Evolutionary conservation across 805 yeast genomes (phyloP).

Genomic region (Candida nemodendra): DNA sequence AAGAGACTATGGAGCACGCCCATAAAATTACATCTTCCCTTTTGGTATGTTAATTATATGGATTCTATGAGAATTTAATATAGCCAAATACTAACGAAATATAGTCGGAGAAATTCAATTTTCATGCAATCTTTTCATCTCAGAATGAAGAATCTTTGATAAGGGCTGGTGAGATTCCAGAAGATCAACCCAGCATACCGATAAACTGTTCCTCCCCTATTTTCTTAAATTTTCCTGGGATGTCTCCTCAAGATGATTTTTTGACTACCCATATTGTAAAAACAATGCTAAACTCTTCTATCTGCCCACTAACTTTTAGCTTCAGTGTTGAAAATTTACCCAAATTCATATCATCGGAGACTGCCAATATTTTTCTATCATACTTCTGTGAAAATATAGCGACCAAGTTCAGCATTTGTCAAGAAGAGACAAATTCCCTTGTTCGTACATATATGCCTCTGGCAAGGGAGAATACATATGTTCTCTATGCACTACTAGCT

Average conservation of each 20-base stretch:
- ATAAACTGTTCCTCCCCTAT: too few species aligned
- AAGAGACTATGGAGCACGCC: background rate
- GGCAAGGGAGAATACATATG: slow-evolving; percentile 6
- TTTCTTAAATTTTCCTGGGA: too few species aligned
- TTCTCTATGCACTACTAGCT: slow-evolving; percentile 6
- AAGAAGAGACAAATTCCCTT: slow-evolving; percentile 8
- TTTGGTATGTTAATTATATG: too few species aligned
- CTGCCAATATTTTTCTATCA: slow-evolving; percentile 3
- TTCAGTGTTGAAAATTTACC: slow-evolving; percentile 4
- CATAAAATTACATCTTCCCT: background rate
- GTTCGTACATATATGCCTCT: slow-evolving; percentile 9
- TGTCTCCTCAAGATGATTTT: too few species aligned
- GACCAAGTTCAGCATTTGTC: slow-evolving; percentile 6
- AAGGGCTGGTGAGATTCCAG: too few species aligned
- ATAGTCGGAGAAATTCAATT: background rate
- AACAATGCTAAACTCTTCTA: background rate
- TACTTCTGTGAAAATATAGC: slow-evolving; percentile 10
- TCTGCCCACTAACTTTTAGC: background rate
- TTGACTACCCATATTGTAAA: background rate
- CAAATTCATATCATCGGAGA: slow-evolving; percentile 5
- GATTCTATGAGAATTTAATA: too few species aligned
- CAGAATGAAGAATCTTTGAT: too few species aligned
- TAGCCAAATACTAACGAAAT: background rate
- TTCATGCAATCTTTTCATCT: too few species aligned
- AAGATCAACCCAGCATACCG: too few species aligned